These are phyloP conservation scores for Porcisia deanei DNA, from an alignment of 208 protist species.

Conservation along the genomic window DNA sequence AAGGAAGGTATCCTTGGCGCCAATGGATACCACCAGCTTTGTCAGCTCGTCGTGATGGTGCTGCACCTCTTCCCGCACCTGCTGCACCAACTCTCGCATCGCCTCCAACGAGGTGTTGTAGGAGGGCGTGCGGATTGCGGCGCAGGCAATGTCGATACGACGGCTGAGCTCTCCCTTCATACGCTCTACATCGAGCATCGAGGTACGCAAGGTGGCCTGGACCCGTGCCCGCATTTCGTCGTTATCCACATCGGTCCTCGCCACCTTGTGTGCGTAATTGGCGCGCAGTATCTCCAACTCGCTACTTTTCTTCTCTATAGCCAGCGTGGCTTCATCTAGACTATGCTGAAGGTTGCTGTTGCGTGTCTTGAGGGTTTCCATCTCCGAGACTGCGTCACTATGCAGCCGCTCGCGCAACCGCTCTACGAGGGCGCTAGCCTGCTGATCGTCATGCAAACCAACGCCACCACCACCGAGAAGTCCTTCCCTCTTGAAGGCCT, in stretches of 20 bases:
- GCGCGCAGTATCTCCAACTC: slow-evolving; percentile 66
- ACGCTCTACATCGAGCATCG: slow-evolving; percentile 57
- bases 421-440: slow-evolving; percentile 39
- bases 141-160: slow-evolving; percentile 68
- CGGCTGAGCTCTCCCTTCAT: slow-evolving; percentile 78
- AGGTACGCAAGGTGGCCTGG: slow-evolving; percentile 46
- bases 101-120: slow-evolving; percentile 76
- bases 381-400: slow-evolving; percentile 48
- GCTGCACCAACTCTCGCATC: slow-evolving; percentile 58
- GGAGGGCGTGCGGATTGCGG: slow-evolving; percentile 67
- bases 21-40: slow-evolving; percentile 80
- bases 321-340: slow-evolving; percentile 55
- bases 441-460: slow-evolving; percentile 20
- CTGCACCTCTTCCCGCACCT: slow-evolving; percentile 72
- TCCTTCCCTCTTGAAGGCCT: slow-evolving; percentile 42
- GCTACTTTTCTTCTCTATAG: slow-evolving; percentile 54
- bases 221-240: slow-evolving; percentile 64
- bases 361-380: slow-evolving; percentile 41
- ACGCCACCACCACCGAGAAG: slow-evolving; percentile 30
- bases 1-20: slow-evolving; percentile 71
- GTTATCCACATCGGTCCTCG: slow-evolving; percentile 64
- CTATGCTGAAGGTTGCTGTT: slow-evolving; percentile 53
- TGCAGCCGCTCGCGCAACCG: slow-evolving; percentile 44
- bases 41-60: slow-evolving; percentile 69
- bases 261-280: slow-evolving; percentile 51